phyloP scores from a whole-genome alignment of 805 yeast species.

The Allodekkera sacchari region DNA sequence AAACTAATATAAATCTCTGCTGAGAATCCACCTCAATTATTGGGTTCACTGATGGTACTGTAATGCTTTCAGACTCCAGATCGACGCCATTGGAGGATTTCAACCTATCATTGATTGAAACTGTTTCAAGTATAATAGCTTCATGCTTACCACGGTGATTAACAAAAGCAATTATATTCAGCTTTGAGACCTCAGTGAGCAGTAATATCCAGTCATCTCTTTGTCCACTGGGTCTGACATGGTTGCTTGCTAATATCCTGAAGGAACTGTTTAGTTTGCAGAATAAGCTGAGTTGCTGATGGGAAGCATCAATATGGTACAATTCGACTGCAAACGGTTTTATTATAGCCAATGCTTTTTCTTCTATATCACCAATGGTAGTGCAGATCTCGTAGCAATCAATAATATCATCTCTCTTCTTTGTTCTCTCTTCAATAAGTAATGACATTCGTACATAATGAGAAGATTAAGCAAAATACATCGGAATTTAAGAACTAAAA shows the following conservation, averaged over 20 bases:
- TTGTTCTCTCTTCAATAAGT: too few species aligned
- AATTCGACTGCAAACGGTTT: conserved; percentile 1
- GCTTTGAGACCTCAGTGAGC: conserved; percentile 15
- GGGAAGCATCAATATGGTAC: background rate
- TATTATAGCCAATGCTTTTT: too few species aligned
- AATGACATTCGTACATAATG: too few species aligned
- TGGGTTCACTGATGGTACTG: conserved; percentile 9
- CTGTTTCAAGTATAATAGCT: conserved; percentile 11
- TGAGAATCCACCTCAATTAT: conserved; percentile 14
- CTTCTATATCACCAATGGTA: too few species aligned
- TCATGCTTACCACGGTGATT: background rate
- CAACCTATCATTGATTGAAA: conserved; percentile 8
- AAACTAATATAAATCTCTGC: conserved; percentile 13
- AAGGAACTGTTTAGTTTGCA: background rate
- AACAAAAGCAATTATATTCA: conserved; percentile 11
- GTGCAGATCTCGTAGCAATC: too few species aligned
- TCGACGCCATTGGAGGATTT: background rate
- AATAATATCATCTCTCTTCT: too few species aligned
- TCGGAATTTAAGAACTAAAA: too few species aligned
- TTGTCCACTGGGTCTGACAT: conserved; percentile 12
- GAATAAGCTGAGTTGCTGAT: background rate
- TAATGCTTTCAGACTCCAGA: conserved; percentile 1
- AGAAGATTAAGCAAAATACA: too few species aligned
- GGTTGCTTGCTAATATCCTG: conserved; percentile 12
- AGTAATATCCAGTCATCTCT: conserved; percentile 15